Evolutionary conservation across 2,329 filamentous ascomycete species (phyloP).

Genomic region (Emmonsiellopsis sp.): DNA sequence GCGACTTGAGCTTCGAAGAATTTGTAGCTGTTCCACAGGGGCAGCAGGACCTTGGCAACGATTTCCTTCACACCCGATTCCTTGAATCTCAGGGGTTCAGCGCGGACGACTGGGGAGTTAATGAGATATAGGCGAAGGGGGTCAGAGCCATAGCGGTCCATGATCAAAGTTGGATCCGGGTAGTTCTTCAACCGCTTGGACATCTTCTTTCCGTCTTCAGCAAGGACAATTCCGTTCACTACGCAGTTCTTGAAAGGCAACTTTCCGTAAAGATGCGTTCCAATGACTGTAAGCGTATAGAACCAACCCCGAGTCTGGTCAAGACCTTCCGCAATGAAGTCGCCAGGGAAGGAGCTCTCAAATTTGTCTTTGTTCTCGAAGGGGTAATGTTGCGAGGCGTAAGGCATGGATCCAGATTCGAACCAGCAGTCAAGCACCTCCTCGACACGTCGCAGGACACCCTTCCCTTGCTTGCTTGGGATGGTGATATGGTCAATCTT

Average conservation of each 20-base stretch:
- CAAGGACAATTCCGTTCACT: slow-evolving; percentile 90
- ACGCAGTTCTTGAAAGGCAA: slow-evolving; percentile 91
- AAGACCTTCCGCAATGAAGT: slow-evolving; percentile 88
- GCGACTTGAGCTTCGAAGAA: slow-evolving; percentile 87
- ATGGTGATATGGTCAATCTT: slow-evolving; percentile 93
- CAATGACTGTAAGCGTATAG: slow-evolving; percentile 82
- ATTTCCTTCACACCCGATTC: slow-evolving; percentile 90
- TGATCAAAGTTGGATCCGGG: slow-evolving; percentile 73
- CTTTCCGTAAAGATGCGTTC: slow-evolving; percentile 74
- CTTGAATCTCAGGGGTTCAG: slow-evolving; percentile 83
- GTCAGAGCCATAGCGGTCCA: slow-evolving; percentile 83
- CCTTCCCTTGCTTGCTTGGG: slow-evolving; percentile 79
- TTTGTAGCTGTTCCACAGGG: slow-evolving; percentile 93
- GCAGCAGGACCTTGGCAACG: slow-evolving; percentile 79
- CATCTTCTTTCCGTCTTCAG: slow-evolving; percentile 97
- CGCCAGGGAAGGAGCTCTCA: slow-evolving; percentile 71
- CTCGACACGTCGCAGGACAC: slow-evolving; percentile 66
- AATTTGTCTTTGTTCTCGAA: slow-evolving; percentile 82
- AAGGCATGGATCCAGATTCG: slow-evolving; percentile 92
- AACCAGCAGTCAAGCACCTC: slow-evolving; percentile 98
- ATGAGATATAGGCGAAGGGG: slow-evolving; percentile 91
- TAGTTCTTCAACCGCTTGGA: slow-evolving; percentile 96
- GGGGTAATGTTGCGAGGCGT: slow-evolving; percentile 81
- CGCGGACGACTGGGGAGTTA: slow-evolving; percentile 89
- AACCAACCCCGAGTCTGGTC: slow-evolving; percentile 97